Evolutionary conservation across 1,284 basidiomycete species (phyloP).

Genomic region (Ceratobasidium sp.): DNA sequence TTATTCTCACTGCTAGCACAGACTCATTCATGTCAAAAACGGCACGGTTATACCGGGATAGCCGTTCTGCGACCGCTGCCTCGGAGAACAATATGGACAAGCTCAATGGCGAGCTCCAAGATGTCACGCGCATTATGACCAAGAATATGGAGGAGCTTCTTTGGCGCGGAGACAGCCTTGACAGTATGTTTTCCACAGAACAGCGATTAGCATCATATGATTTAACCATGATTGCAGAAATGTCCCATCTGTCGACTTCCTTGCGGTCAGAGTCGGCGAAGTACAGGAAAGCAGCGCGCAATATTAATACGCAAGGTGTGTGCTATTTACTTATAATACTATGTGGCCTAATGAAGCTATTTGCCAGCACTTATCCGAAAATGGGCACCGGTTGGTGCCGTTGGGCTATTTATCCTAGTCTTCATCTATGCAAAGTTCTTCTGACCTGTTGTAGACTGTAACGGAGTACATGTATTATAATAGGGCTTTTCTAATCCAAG

Average conservation of each 20-base stretch:
- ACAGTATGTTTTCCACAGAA: slow-evolving; percentile 67
- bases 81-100: slow-evolving; percentile 75
- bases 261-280: slow-evolving; percentile 96
- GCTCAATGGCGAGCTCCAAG: slow-evolving; percentile 95
- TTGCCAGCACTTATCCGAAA: slow-evolving; percentile 92
- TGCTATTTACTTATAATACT: too few species aligned
- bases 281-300: slow-evolving; percentile 94
- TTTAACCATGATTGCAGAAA: slow-evolving; percentile 65
- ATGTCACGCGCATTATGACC: slow-evolving; percentile 99
- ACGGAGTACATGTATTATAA: slow-evolving; percentile 23
- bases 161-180: slow-evolving; percentile 96
- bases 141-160: slow-evolving; percentile 99
- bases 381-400: slow-evolving; percentile 90
- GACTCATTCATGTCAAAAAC: slow-evolving; percentile 99
- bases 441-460: slow-evolving; percentile 46
- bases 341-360: slow-evolving; percentile 41
- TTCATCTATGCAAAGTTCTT: slow-evolving; percentile 93
- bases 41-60: slow-evolving; percentile 93
- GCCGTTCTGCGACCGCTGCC: slow-evolving; percentile 76
- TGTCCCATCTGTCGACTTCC: slow-evolving; percentile 98
- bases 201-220: slow-evolving; percentile 17
- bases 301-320: slow-evolving; percentile 89
- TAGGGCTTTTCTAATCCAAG: too few species aligned
- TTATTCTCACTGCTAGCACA: slow-evolving; percentile 51
- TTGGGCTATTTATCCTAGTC: slow-evolving; percentile 83